A percentile compares a stretch with the other conserved stretches of the same genome.
phyloP scores from a whole-genome alignment of 179 eudicot genomes.

The Beta corolliflora region DNA sequence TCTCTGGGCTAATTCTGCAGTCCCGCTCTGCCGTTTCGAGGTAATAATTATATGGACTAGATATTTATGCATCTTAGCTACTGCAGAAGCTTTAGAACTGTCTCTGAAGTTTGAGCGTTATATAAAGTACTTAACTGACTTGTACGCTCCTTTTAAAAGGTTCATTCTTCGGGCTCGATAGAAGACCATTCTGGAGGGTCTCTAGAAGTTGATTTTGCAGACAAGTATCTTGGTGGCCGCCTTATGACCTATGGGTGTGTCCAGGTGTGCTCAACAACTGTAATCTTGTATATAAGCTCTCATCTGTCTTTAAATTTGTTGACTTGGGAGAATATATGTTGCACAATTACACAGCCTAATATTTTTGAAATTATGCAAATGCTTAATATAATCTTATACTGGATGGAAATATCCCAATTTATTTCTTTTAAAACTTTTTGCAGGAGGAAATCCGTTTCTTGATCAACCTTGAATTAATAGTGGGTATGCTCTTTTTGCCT shows the following conservation, averaged over 20 bases:
- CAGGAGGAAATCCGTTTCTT: slow-evolving; percentile 91
- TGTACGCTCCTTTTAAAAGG: too few species aligned
- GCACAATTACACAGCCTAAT: neutral
- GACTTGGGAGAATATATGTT: neutral
- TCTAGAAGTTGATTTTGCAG: too few species aligned
- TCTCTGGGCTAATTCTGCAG: too few species aligned
- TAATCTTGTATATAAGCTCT: neutral
- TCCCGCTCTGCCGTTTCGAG: too few species aligned
- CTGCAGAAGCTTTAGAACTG: too few species aligned
- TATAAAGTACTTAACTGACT: too few species aligned
- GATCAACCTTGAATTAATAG: slow-evolving; percentile 91
- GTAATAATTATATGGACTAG: too few species aligned
- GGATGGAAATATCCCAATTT: neutral
- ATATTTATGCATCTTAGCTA: too few species aligned
- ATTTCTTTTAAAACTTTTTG: slow-evolving; percentile 1
- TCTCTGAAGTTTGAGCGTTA: too few species aligned
- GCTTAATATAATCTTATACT: neutral
- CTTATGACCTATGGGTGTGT: slow-evolving; percentile 78
- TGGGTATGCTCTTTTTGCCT: slow-evolving; percentile 91
- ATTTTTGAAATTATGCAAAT: neutral
- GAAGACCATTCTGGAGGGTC: too few species aligned
- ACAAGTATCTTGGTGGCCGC: slow-evolving; percentile 84
- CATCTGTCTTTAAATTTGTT: neutral
- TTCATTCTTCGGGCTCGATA: too few species aligned
- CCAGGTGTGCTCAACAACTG: slow-evolving; percentile 48